Evolutionary conservation across 2,329 filamentous ascomycete genomes (phyloP).

Genomic region (Claviceps purpurea): DNA sequence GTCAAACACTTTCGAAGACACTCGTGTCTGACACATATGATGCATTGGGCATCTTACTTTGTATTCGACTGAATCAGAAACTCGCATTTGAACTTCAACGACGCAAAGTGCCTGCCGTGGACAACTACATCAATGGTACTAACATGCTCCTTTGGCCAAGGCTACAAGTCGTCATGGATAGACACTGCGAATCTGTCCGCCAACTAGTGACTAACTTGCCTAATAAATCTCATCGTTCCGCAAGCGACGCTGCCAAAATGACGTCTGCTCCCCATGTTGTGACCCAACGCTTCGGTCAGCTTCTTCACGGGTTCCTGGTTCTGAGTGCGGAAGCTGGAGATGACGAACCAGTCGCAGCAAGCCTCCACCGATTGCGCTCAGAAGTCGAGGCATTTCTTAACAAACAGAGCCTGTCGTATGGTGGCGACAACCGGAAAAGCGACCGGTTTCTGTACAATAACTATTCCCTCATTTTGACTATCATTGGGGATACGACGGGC

Average conservation of each 20-base stretch:
- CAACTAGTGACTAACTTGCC: constrained; percentile 41
- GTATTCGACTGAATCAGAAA: constrained; percentile 84
- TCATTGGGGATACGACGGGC: constrained; percentile 65
- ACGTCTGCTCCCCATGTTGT: constrained; percentile 80
- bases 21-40: constrained; percentile 70
- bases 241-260: constrained; percentile 42
- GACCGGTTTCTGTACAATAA: constrained; percentile 92
- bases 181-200: constrained; percentile 78
- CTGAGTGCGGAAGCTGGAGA: constrained; percentile 86
- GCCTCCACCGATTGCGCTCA: constrained; percentile 58
- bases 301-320: constrained; percentile 70
- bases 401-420: constrained; percentile 62
- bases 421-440: constrained; percentile 61
- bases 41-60: constrained; percentile 76
- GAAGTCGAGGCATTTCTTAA: constrained; percentile 77
- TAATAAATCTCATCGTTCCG: constrained; percentile 26
- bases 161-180: constrained; percentile 86
- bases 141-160: constrained; percentile 95
- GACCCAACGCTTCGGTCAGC: constrained; percentile 90
- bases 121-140: constrained; percentile 85
- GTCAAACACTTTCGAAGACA: constrained; percentile 60
- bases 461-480: constrained; percentile 86
- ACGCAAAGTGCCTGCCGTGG: constrained; percentile 75
- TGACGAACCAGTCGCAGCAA: constrained; percentile 81
- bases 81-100: constrained; percentile 89